Conservation (phyloP, 192 early-diverging fungal genomes). For the Globomyces pollinis-pini region DNA sequence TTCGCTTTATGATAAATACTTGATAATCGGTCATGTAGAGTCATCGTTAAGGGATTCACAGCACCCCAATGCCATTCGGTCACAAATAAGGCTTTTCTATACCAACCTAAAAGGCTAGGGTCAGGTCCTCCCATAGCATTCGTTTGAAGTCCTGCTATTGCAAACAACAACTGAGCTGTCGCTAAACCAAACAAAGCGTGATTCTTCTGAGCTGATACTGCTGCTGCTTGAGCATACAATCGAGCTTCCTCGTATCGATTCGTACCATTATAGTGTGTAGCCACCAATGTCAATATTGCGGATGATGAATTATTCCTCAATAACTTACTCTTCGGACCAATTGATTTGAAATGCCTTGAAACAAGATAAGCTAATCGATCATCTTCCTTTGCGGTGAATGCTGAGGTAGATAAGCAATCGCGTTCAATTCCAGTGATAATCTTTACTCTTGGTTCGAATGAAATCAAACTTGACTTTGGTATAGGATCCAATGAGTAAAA, state of each 20-base stretch:
- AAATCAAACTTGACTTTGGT: conserved; percentile 19
- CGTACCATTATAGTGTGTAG: conserved; percentile 37
- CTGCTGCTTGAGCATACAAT: conserved; percentile 38
- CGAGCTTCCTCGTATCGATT: conserved; percentile 38
- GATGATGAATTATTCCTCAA: conserved; percentile 21
- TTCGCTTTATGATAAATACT: conserved; percentile 18
- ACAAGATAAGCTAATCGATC: conserved; percentile 39
- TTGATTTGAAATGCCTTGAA: conserved; percentile 38
- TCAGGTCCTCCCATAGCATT: conserved; percentile 7
- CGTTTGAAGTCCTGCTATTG: conserved; percentile 17
- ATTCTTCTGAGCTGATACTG: conserved; percentile 28
- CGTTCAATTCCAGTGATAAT: not conserved
- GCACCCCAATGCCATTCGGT: conserved; percentile 35
- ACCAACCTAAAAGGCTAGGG: conserved; percentile 2
- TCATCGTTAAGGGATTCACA: conserved; percentile 33
- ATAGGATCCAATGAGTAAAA: conserved; percentile 23
- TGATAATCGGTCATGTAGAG: conserved; percentile 37
- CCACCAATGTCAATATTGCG: conserved; percentile 21
- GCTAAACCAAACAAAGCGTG: conserved; percentile 26
- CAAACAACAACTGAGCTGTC: conserved; percentile 31
- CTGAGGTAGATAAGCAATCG: not conserved
- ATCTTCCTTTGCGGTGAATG: conserved; percentile 16
- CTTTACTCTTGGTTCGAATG: conserved; percentile 29
- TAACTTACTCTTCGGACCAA: conserved; percentile 39
- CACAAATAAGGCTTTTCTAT: conserved; percentile 7